Evolutionary conservation across 805 yeast species (phyloP).

Genomic region (Zygoascus tannicola): DNA sequence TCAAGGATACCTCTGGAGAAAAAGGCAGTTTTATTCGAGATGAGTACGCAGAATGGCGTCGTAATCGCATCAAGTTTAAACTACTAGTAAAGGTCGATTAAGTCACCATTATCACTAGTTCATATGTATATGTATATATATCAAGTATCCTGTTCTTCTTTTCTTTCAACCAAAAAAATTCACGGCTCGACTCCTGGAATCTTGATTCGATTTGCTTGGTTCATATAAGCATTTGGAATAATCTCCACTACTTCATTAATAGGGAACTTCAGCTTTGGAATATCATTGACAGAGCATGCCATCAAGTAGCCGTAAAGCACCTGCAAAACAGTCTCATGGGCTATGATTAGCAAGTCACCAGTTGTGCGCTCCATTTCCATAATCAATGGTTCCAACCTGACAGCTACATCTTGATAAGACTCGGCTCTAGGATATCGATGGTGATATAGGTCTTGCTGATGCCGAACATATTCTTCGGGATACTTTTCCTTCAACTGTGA

Average conservation of each 20-base stretch:
- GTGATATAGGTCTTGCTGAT: slow-evolving; percentile 76
- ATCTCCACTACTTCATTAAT: slow-evolving; percentile 80
- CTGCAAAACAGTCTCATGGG: slow-evolving; percentile 82
- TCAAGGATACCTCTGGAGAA: slow-evolving; percentile 32
- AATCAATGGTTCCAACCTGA: slow-evolving; percentile 84
- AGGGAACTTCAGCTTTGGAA: slow-evolving; percentile 71
- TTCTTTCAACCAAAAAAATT: neutral
- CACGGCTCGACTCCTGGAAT: slow-evolving; percentile 18
- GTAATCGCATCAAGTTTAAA: slow-evolving; percentile 21
- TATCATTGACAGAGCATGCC: slow-evolving; percentile 83
- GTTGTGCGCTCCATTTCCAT: slow-evolving; percentile 85
- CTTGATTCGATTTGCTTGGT: slow-evolving; percentile 19
- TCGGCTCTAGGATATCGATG: slow-evolving; percentile 88
- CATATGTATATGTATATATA: no score
- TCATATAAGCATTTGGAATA: slow-evolving; percentile 66
- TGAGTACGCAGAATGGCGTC: slow-evolving; percentile 27
- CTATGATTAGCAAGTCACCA: slow-evolving; percentile 77
- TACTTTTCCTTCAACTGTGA: slow-evolving; percentile 49
- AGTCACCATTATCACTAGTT: no score
- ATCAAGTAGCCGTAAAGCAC: slow-evolving; percentile 90
- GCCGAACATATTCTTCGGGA: slow-evolving; percentile 63
- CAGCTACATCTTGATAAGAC: slow-evolving; percentile 91
- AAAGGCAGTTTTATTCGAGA: slow-evolving; percentile 22
- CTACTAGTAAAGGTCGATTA: slow-evolving; percentile 20
- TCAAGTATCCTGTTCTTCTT: slow-evolving; percentile 1